phyloP scores from a whole-genome alignment of 768 basidiomycete species.

The Dictyophora rubrovolvata region DNA sequence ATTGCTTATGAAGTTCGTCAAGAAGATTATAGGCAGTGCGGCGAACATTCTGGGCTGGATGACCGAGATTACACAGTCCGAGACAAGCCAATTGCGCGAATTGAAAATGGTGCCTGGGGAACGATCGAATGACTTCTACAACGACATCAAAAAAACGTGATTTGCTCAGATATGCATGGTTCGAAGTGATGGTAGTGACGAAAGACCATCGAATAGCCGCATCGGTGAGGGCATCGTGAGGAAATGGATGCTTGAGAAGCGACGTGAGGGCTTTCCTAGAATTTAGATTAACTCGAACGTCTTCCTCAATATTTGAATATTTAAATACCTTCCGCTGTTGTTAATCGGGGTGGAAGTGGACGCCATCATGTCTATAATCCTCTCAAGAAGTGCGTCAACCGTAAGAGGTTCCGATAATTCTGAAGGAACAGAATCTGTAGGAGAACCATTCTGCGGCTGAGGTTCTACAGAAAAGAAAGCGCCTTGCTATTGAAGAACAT shows the following conservation, averaged over 20 bases:
- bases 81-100: constrained; percentile 70
- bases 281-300: constrained; percentile 7
- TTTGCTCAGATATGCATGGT: constrained; percentile 30
- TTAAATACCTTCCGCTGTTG: constrained; percentile 53
- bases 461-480: constrained; percentile 62
- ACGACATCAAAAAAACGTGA: constrained; percentile 71
- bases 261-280: constrained; percentile 67
- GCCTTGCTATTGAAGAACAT: constrained; percentile 44
- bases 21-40: constrained; percentile 71
- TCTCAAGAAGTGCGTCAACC: constrained; percentile 44
- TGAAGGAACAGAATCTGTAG: constrained; percentile 43
- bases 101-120: constrained; percentile 45
- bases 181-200: constrained; percentile 41
- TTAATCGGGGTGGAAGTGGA: constrained; percentile 43
- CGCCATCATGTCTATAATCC: constrained; percentile 59
- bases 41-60: constrained; percentile 53
- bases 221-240: constrained; percentile 42
- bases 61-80: constrained; percentile 76
- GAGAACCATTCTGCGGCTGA: constrained; percentile 46
- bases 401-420: constrained; percentile 49
- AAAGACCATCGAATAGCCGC: constrained; percentile 64
- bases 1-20: constrained; percentile 59
- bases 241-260: constrained; percentile 47
- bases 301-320: not conserved
- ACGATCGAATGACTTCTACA: constrained; percentile 49